Evolutionary conservation across 2,329 filamentous ascomycete species (phyloP).

Genomic region (Sarocladium oryzae): DNA sequence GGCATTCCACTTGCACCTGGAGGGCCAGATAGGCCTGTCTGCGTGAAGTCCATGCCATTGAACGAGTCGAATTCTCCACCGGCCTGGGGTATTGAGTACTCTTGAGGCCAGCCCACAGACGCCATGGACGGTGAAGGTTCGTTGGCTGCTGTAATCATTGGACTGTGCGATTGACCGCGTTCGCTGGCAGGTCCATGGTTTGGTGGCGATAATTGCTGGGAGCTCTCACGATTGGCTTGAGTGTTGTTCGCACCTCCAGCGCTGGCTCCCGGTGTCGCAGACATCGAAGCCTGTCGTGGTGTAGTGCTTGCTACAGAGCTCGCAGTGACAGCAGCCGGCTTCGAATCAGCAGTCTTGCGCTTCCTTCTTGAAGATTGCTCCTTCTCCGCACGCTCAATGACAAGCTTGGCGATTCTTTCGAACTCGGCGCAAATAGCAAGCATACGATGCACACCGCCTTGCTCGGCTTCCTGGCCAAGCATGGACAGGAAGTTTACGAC

Average conservation of each 20-base stretch:
- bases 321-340: background rate
- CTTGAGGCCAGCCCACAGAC: constrained; percentile 41
- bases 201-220: constrained; percentile 22
- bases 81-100: constrained; percentile 28
- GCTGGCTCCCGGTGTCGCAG: background rate
- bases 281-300: background rate
- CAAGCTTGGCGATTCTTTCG: constrained; percentile 83
- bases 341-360: constrained; percentile 64
- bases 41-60: constrained; percentile 39
- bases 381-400: constrained; percentile 86
- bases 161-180: background rate
- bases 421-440: constrained; percentile 93
- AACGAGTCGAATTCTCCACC: constrained; percentile 37
- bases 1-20: constrained; percentile 10
- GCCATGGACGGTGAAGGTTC: constrained; percentile 34
- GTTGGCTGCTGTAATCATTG: background rate
- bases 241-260: background rate
- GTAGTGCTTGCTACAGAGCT: constrained; percentile 14
- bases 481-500: constrained; percentile 90
- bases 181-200: background rate
- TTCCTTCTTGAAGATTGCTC: constrained; percentile 76
- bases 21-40: constrained; percentile 20
- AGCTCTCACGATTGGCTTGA: constrained; percentile 6
- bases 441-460: constrained; percentile 89
- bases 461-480: constrained; percentile 82